Evolutionary conservation across 1,284 basidiomycete species (phyloP).

Genomic region (Veloporphyrellus conicus): DNA sequence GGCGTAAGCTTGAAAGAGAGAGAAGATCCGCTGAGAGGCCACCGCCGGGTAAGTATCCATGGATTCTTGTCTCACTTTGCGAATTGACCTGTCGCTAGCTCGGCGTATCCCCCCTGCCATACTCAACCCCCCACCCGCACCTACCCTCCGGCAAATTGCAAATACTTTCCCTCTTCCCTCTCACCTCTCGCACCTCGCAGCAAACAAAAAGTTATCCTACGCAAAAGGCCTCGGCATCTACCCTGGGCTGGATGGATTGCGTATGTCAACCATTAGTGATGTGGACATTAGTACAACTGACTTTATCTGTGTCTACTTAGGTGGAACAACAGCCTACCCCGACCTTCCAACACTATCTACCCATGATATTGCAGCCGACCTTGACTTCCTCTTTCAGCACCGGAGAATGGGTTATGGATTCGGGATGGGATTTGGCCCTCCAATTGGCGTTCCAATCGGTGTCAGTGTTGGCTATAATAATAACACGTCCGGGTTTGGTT

Average conservation of each 20-base stretch:
- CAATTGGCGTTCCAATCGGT: constrained; percentile 25
- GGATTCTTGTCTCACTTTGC: not conserved
- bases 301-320: constrained; percentile 3
- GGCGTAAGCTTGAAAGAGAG: constrained; percentile 76
- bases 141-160: constrained; percentile 48
- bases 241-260: constrained; percentile 19
- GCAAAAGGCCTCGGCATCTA: constrained; percentile 20
- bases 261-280: constrained; percentile 15
- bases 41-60: constrained; percentile 50
- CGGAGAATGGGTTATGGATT: constrained; percentile 35
- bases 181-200: constrained; percentile 20
- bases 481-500: constrained; percentile 20
- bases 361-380: constrained; percentile 50
- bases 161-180: constrained; percentile 36
- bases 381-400: constrained; percentile 52
- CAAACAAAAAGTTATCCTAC: constrained; percentile 14
- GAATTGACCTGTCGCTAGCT: constrained; percentile 30
- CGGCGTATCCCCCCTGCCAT: constrained; percentile 47
- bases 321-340: constrained; percentile 44
- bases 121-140: constrained; percentile 41
- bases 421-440: constrained; percentile 29
- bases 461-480: constrained; percentile 18
- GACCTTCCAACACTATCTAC: constrained; percentile 49
- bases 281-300: constrained; percentile 15
- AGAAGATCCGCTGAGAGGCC: constrained; percentile 71